Percentiles rank a stretch among this genome's conserved stretches.
Conservation (phyloP, 345 rosid species). For the Eucalyptus guilfoylei region DNA sequence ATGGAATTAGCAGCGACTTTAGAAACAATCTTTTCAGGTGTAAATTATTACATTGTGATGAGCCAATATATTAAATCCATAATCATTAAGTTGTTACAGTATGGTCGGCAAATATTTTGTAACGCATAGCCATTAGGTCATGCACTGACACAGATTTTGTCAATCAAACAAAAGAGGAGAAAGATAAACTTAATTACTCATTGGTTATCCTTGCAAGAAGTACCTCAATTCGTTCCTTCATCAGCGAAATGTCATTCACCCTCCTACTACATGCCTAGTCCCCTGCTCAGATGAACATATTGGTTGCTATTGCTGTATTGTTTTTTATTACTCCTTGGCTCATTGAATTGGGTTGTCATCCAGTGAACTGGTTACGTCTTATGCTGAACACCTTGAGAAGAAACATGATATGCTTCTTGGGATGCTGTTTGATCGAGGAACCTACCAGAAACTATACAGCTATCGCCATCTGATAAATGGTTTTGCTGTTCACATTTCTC, state of each 20-base stretch:
- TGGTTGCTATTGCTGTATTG: neutral
- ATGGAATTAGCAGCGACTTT: neutral
- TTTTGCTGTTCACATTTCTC: slow-evolving; percentile 75
- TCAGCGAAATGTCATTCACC: neutral
- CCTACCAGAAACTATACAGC: slow-evolving; percentile 87
- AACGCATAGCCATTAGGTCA: neutral
- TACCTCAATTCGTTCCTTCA: neutral
- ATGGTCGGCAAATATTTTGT: neutral
- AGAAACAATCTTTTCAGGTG: neutral
- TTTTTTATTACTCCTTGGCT: neutral
- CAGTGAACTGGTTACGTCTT: slow-evolving; percentile 79
- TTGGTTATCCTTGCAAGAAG: neutral
- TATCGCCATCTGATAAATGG: slow-evolving; percentile 94
- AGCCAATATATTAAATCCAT: neutral
- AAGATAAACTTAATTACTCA: neutral
- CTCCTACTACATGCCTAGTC: neutral
- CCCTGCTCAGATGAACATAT: neutral
- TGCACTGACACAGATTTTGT: neutral
- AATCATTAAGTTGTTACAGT: neutral
- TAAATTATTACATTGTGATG: neutral
- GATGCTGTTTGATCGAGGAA: slow-evolving; percentile 61
- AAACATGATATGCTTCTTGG: slow-evolving; percentile 93
- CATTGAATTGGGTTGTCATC: neutral
- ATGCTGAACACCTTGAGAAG: slow-evolving; percentile 78
- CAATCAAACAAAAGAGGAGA: neutral